phyloP scores from a whole-genome alignment of 805 yeast species.

The Schwanniomyces vanrijiae region DNA sequence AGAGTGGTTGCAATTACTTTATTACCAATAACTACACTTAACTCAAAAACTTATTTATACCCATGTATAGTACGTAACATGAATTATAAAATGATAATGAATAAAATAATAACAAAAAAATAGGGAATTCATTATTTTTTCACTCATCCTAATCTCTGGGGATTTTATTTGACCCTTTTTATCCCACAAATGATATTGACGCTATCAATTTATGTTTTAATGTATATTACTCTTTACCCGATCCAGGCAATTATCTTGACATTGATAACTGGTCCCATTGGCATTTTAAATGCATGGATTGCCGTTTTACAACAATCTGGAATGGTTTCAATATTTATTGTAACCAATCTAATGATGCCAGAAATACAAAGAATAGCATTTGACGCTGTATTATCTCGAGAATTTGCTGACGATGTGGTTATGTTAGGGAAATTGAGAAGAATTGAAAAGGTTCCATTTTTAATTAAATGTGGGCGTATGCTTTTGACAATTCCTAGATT shows the following conservation, averaged over 20 bases:
- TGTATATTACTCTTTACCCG: slow-evolving; percentile 45
- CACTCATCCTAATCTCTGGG: slow-evolving; percentile 45
- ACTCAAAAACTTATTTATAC: slow-evolving; percentile 20
- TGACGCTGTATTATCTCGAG: slow-evolving; percentile 47
- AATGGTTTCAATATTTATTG: slow-evolving; percentile 41
- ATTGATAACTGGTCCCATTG: slow-evolving; percentile 51
- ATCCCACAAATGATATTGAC: slow-evolving; percentile 47
- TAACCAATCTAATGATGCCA: slow-evolving; percentile 45
- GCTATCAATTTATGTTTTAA: slow-evolving; percentile 30
- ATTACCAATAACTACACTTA: slow-evolving; percentile 9
- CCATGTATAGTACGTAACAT: slow-evolving; percentile 21
- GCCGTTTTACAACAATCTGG: slow-evolving; percentile 44
- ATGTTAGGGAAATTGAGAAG: slow-evolving; percentile 36
- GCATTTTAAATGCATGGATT: slow-evolving; percentile 45
- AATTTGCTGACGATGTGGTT: slow-evolving; percentile 47
- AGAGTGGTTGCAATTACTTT: not conserved
- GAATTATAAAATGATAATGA: not conserved
- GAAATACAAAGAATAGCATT: slow-evolving; percentile 46
- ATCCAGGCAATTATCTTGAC: slow-evolving; percentile 41
- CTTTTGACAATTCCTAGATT: slow-evolving; percentile 34
- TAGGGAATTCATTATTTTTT: slow-evolving; percentile 44
- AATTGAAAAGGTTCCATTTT: slow-evolving; percentile 27
- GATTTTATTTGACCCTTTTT: slow-evolving; percentile 40
- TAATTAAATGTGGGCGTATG: slow-evolving; percentile 25
- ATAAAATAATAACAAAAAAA: slow-evolving; percentile 7